Evolutionary conservation across 75 land plant genomes (phyloP).

Genomic region (Pinus tabuliformis): DNA sequence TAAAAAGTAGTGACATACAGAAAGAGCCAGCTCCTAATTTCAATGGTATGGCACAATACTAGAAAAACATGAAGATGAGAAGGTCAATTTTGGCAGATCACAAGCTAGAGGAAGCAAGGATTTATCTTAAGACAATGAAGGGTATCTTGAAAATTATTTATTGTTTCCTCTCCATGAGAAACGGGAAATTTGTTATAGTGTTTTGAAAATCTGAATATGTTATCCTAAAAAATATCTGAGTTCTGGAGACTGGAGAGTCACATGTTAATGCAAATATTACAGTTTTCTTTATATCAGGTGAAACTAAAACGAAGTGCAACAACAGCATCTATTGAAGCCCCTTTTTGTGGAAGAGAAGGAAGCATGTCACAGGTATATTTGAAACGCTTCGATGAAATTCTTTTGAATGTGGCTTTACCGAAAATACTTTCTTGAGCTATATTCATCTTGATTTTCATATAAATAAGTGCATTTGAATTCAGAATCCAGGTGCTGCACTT

Average conservation of each 20-base stretch:
- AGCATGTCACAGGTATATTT: slow-evolving; percentile 23
- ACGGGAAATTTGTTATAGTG: slow-evolving; percentile 95
- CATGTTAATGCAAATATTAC: slow-evolving; percentile 86
- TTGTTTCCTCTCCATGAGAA: slow-evolving; percentile 60
- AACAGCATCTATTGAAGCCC: slow-evolving; percentile 86
- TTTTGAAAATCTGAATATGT: slow-evolving; percentile 25
- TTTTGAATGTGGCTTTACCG: too few species aligned
- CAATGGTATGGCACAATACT: slow-evolving; percentile 16
- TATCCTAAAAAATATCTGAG: slow-evolving; percentile 63
- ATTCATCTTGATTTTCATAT: slow-evolving; percentile 13
- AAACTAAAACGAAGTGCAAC: slow-evolving; percentile 76
- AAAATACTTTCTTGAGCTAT: neutral
- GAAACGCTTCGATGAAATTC: too few species aligned
- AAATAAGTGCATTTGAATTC: too few species aligned
- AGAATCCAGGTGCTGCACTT: too few species aligned
- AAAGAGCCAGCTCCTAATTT: slow-evolving; percentile 52
- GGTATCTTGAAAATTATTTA: slow-evolving; percentile 77
- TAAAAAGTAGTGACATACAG: too few species aligned
- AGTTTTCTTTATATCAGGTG: slow-evolving; percentile 40
- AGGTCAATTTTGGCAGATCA: too few species aligned
- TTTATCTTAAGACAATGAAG: slow-evolving; percentile 36
- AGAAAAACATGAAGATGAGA: neutral
- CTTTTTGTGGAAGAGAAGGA: slow-evolving; percentile 52
- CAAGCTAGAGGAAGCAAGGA: neutral
- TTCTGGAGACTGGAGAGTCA: slow-evolving; percentile 84